A percentile compares a stretch with the other conserved stretches of the same genome.
phyloP scores from a whole-genome alignment of 306 rosid genomes.

The Herpetospermum pedunculosum region DNA sequence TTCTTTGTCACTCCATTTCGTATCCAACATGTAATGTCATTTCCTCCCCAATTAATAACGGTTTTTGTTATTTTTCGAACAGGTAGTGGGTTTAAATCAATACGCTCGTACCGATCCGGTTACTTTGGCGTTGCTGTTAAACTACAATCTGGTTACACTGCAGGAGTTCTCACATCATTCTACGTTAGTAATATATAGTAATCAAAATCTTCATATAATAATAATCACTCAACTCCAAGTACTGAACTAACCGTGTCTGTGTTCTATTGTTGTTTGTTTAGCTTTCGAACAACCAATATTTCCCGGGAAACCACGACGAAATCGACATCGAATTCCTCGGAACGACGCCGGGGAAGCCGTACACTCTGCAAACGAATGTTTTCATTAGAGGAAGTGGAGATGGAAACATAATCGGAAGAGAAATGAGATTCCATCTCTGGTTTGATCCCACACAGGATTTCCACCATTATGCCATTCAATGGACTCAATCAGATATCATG shows the following conservation, averaged over 20 bases:
- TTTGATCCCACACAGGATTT: conserved; percentile 77
- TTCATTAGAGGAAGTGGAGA: conserved; percentile 86
- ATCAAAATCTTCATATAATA: not conserved
- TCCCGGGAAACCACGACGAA: conserved; percentile 82
- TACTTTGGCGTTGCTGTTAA: conserved; percentile 67
- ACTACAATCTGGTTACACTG: conserved; percentile 79
- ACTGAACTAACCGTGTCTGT: not conserved
- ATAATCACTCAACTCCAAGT: not conserved
- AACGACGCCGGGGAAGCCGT: conserved; percentile 64
- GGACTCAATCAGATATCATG: conserved; percentile 84
- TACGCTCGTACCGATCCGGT: conserved; percentile 50
- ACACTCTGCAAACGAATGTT: conserved; percentile 82
- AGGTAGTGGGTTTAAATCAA: conserved; percentile 94
- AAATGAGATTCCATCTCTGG: conserved; percentile 79
- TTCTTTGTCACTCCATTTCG: too few relatives aligned
- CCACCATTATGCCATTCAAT: conserved; percentile 68
- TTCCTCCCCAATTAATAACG: too few relatives aligned
- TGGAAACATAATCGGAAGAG: conserved; percentile 61
- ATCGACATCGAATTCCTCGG: conserved; percentile 86
- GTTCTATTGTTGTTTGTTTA: conserved; percentile 12
- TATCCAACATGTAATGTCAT: too few relatives aligned
- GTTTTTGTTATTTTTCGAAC: too few relatives aligned
- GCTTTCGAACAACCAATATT: conserved; percentile 87
- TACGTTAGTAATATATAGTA: conserved; percentile 39
- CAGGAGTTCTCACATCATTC: conserved; percentile 70